A percentile compares a stretch with the other conserved stretches of the same genome.
Conservation (phyloP, 805 yeast genomes). For the Candida berthetii region DNA sequence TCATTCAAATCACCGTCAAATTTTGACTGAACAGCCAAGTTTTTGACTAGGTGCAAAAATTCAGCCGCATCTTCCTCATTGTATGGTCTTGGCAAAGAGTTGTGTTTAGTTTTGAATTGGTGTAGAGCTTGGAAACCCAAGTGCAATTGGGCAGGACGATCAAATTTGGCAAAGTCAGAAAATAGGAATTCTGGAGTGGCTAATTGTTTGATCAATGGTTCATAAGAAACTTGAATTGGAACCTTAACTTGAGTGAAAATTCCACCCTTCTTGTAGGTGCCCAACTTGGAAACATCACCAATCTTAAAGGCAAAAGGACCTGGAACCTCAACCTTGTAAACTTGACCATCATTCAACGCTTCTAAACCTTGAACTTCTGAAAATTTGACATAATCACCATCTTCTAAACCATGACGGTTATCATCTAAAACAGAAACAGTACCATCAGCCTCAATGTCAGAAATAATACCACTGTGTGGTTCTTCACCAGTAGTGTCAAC, state of each 20-base stretch:
- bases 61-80: conserved; percentile 70
- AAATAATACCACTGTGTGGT: conserved; percentile 78
- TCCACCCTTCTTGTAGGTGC: conserved; percentile 77
- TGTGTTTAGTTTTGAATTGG: conserved; percentile 57
- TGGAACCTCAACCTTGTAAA: conserved; percentile 72
- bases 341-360: conserved; percentile 64
- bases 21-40: conserved; percentile 48
- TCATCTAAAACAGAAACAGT: conserved; percentile 93
- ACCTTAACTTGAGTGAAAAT: conserved; percentile 87
- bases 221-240: conserved; percentile 59
- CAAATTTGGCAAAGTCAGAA: conserved; percentile 92
- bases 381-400: conserved; percentile 85
- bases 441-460: conserved; percentile 83
- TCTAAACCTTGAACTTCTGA: conserved; percentile 80
- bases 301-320: conserved; percentile 95
- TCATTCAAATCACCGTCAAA: conserved; percentile 62
- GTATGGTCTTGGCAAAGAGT: conserved; percentile 68
- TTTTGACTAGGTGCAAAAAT: conserved; percentile 50
- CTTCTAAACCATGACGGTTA: conserved; percentile 88
- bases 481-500: conserved; percentile 92
- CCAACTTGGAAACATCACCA: conserved; percentile 46
- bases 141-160: conserved; percentile 86
- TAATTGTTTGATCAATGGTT: conserved; percentile 59
- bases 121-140: conserved; percentile 88
- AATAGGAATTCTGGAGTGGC: conserved; percentile 69